Percentiles rank a stretch among this genome's conserved stretches.
Conservation (phyloP, 1,284 basidiomycete species). For the Athelia psychrophila region DNA sequence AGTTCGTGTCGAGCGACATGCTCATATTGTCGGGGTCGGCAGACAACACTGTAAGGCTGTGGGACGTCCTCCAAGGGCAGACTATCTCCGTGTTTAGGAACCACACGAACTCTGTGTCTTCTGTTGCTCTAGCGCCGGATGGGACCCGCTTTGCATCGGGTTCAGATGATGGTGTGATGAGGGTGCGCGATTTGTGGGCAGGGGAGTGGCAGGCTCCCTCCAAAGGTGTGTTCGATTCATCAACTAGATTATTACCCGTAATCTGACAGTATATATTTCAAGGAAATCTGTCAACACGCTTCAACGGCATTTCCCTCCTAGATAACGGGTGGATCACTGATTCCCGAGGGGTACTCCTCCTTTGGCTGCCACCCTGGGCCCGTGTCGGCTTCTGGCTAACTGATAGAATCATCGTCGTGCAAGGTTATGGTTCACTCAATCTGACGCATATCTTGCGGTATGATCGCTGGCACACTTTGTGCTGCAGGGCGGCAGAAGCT, state of each 20-base stretch:
- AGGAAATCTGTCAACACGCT: neutral
- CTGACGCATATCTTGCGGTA: no score
- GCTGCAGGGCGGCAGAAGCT: no score
- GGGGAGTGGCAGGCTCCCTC: neutral
- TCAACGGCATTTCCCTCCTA: neutral
- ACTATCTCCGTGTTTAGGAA: neutral
- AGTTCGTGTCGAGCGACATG: constrained; percentile 12
- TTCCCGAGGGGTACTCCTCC: neutral
- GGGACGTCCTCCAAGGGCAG: neutral
- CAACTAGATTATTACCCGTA: no score
- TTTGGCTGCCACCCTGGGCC: constrained; percentile 2
- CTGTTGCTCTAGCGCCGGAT: neutral
- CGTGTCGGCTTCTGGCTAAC: neutral
- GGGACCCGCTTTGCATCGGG: neutral
- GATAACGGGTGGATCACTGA: neutral
- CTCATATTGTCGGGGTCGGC: constrained; percentile 22
- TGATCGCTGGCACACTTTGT: no score
- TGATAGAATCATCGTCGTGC: neutral
- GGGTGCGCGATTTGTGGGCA: neutral
- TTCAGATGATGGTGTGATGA: neutral
- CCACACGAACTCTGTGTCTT: neutral
- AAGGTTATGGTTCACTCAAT: no score
- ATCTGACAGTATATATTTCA: neutral
- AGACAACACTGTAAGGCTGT: constrained; percentile 10
- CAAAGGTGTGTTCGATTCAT: no score